Base-by-base conservation (phyloP, 306 rosid genomes). In the Acacia acuminata region DNA sequence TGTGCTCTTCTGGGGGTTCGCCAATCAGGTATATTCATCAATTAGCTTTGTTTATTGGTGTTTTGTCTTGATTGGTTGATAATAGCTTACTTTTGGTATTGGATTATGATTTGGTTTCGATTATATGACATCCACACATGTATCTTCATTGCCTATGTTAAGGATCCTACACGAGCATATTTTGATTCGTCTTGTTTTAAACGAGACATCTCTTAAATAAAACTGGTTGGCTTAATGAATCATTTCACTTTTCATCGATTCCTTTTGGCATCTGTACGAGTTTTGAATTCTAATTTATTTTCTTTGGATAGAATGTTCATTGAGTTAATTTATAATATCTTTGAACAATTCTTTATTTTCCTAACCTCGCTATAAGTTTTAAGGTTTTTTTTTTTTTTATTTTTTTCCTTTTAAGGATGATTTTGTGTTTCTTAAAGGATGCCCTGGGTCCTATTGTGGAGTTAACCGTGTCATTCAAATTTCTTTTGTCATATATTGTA, bases 1-100 rank as follows among this genome's bases (percentile, higher is more conserved):
- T n/a, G n/a, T n/a, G n/a, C n/a, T n/a, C 99, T 96, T 96, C 79
- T 96, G 99, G 99, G 99, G 99, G 2, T 86, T 96, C 76, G 99
- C 98, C 81, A 96, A 96, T 88, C 99, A n/a, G 99, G 99, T 96
- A 82, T 34, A 42, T 82, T 73, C 27, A 70, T 76, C n/a, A 58
- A 73, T 24, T 16, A 51, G 24, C 38, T 73, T 63, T 63, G 70
- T 72, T 7, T n/a, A n/a, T 66, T 76, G 77, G 2, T 22, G 60
- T 55, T 67, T n/a, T 12, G 8, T 12, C 55, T 76, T 42, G 43
- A 42, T 63, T 82, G 13, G 55, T 51, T 63, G 36, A 43, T 43
- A 14, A n/a, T 51, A 30, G 25, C 34, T n/a, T 50, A 3, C 66
- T 36, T 38, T 19, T 78, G 71, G 55, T 73, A 30, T 75, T 24